Evolutionary conservation across 1,284 basidiomycete genomes (phyloP), one percentile per base, ranked within the genome.

Genomic region (Trichosporon coremiiforme): DNA sequence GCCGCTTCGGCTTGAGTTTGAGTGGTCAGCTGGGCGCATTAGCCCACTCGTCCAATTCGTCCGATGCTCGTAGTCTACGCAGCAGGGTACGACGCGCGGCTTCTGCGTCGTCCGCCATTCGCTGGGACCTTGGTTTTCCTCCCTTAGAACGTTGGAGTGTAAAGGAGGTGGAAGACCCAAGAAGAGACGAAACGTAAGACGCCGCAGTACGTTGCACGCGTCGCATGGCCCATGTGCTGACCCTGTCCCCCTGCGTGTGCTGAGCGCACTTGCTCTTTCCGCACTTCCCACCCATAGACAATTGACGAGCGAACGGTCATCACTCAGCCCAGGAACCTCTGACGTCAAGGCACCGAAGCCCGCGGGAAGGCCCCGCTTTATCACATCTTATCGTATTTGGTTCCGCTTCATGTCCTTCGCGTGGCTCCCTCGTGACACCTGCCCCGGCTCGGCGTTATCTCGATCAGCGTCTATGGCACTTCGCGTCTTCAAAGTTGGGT

Each of bases 301-400:
- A 53, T 53, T 53, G 7, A 53, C 20, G 9, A 9, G 50, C 4
- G 20, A 17, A 53, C 20, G 5, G 9, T 10, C 20, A 20, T 10
- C 20, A 20, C 50, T 53, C 50, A 17, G 50, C 20, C 12, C 50
- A 53, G 50, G 50, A 20, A 53, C 50, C 6, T 25, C 2, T 53
- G 50, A 53, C 50, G 50, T 53, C 50, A 53, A 53, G 50, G 9
- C 5, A 3, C 62, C 17, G 20, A 0, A 10, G 13, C 9, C 35
- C 62, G 35, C 55, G 55, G 20, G 29, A 60, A 29, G 15, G 13
- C 15, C 4, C 25, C 55, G 55, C 55, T 60, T 62, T 62, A 62
- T 62, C 57, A 33, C 57, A 60, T 62, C 57, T 62, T 62, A 62
- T 62, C 57, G n/a, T 45, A 45, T n/a, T n/a, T 45, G 17, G 17